Evolutionary conservation across 805 yeast species (phyloP).

Genomic region (Teunomyces lycoperdinae): DNA sequence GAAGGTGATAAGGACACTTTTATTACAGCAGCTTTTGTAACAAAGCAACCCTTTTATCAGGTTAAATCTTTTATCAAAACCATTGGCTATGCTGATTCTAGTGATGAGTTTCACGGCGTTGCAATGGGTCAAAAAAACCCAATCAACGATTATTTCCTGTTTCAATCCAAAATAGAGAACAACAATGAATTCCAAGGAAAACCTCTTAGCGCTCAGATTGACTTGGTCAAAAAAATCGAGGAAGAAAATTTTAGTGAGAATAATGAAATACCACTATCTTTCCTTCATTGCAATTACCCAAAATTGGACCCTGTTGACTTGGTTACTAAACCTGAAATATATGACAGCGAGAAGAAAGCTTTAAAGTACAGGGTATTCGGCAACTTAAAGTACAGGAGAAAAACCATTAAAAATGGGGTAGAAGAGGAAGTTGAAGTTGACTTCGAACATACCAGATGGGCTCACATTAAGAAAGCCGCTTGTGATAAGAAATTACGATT

Average conservation of each 20-base stretch:
- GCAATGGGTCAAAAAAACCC: constrained; percentile 21
- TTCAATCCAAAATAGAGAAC: constrained; percentile 4
- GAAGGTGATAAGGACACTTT: constrained; percentile 23
- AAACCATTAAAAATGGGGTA: constrained; percentile 1
- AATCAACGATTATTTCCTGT: constrained; percentile 8
- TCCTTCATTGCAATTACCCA: constrained; percentile 36
- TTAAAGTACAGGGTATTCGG: constrained; percentile 29
- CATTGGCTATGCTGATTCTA: constrained; percentile 24
- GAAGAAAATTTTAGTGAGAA: constrained; percentile 17
- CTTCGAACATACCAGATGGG: constrained; percentile 34
- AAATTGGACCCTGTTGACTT: constrained; percentile 32
- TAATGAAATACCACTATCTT: constrained; percentile 21
- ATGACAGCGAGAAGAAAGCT: constrained; percentile 19
- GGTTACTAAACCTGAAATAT: constrained; percentile 21
- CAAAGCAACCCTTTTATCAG: constrained; percentile 17
- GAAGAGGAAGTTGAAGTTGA: constrained; percentile 13
- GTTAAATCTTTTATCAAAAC: constrained; percentile 40
- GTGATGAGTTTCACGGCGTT: constrained; percentile 29
- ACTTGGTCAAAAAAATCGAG: constrained; percentile 15
- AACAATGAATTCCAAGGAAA: constrained; percentile 5
- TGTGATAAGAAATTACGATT: constrained; percentile 26
- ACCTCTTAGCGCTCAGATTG: constrained; percentile 24
- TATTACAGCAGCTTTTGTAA: constrained; percentile 17
- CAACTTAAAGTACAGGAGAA: constrained; percentile 17
- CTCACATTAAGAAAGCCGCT: constrained; percentile 20